Evolutionary conservation across 2,329 filamentous ascomycete species (phyloP).

Genomic region (Fusarium musae): DNA sequence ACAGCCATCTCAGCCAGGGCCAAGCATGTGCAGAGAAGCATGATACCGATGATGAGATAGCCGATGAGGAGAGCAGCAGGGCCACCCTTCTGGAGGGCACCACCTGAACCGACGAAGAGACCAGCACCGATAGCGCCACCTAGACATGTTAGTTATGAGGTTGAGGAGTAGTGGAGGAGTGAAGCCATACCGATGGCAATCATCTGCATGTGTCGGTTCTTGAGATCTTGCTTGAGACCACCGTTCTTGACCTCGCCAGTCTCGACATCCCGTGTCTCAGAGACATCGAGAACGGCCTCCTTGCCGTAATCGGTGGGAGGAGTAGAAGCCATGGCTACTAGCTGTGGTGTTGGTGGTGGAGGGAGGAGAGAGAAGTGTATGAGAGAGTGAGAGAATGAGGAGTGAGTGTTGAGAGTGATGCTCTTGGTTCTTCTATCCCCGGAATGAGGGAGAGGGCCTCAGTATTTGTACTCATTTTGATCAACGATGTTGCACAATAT

Average conservation of each 20-base stretch:
- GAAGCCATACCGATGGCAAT: conserved; percentile 77
- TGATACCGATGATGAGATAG: conserved; percentile 58
- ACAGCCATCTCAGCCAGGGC: conserved; percentile 93
- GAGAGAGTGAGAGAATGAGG: not conserved
- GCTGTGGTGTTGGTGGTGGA: not conserved
- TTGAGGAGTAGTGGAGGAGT: not conserved
- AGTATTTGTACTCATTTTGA: conserved; percentile 36
- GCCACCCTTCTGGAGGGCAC: conserved; percentile 76
- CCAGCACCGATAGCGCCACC: conserved; percentile 70
- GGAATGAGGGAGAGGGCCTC: conserved; percentile 2
- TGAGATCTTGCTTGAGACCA: conserved; percentile 68
- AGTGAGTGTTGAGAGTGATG: conserved; percentile 27
- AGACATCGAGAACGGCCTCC: conserved; percentile 33
- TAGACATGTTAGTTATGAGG: conserved; percentile 9
- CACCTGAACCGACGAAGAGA: conserved; percentile 86
- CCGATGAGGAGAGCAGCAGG: conserved; percentile 83
- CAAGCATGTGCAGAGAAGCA: conserved; percentile 72
- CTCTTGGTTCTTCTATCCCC: conserved; percentile 32
- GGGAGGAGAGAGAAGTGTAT: conserved; percentile 4
- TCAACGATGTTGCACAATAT: conserved; percentile 5
- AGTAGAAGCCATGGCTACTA: conserved; percentile 30
- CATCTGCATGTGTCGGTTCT: conserved; percentile 92
- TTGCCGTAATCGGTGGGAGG: conserved; percentile 35
- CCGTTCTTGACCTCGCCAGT: conserved; percentile 34
- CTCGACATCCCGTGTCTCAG: conserved; percentile 33